These are phyloP conservation scores for Blakeslea trispora DNA, from an alignment of 371 early-diverging fungal species.

Conservation along the genomic window DNA sequence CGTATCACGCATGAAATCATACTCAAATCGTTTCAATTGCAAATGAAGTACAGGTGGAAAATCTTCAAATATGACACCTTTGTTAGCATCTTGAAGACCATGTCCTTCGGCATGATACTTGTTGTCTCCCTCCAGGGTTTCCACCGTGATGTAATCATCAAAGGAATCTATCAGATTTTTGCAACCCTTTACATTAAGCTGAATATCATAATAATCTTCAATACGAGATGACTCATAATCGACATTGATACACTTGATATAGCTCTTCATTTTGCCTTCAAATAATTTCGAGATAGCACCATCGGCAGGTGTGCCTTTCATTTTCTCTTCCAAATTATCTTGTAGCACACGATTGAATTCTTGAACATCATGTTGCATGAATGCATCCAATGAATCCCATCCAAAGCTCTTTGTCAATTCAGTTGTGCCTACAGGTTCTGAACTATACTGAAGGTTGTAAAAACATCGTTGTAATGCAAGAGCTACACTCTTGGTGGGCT, in stretches of 20 bases:
- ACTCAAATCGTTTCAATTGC: slow-evolving; percentile 98
- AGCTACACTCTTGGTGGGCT: slow-evolving; percentile 82
- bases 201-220: slow-evolving; percentile 83
- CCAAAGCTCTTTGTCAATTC: slow-evolving; percentile 97
- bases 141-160: slow-evolving; percentile 83
- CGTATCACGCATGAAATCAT: slow-evolving; percentile 90
- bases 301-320: slow-evolving; percentile 87
- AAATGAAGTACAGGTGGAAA: slow-evolving; percentile 98
- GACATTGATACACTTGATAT: slow-evolving; percentile 92
- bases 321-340: slow-evolving; percentile 93
- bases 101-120: slow-evolving; percentile 95
- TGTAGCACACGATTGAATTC: slow-evolving; percentile 96
- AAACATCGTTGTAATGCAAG: slow-evolving; percentile 96
- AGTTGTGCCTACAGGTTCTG: slow-evolving; percentile 79
- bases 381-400: slow-evolving; percentile 94
- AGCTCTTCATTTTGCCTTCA: slow-evolving; percentile 95
- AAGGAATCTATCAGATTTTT: slow-evolving; percentile 91
- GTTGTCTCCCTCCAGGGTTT: slow-evolving; percentile 97
- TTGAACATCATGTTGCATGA: slow-evolving; percentile 97
- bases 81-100: slow-evolving; percentile 96
- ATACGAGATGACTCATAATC: slow-evolving; percentile 91
- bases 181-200: slow-evolving; percentile 94
- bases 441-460: slow-evolving; percentile 80
- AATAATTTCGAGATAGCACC: slow-evolving; percentile 91
- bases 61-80: slow-evolving; percentile 92